Evolutionary conservation across 768 basidiomycete genomes (phyloP).

Genomic region (Guyanaporus albipodus): DNA sequence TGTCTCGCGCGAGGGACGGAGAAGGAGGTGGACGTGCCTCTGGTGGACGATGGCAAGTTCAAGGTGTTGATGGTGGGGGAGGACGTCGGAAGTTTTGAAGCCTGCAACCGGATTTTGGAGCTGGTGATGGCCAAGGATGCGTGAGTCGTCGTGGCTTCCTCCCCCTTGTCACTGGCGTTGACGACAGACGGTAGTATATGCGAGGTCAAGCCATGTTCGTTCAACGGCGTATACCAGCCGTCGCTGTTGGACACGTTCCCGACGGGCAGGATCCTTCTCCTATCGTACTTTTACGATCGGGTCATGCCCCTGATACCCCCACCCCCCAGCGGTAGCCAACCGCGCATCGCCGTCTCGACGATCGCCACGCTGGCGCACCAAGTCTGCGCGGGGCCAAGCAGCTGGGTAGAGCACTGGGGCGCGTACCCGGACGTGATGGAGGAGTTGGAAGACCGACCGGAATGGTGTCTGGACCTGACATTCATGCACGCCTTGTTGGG

Average conservation of each 20-base stretch:
- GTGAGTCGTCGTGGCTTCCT: constrained; percentile 38
- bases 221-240: constrained; percentile 97
- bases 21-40: constrained; percentile 59
- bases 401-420: constrained; percentile 55
- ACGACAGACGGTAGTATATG: constrained; percentile 54
- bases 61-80: constrained; percentile 86
- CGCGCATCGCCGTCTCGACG: constrained; percentile 47
- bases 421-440: constrained; percentile 44
- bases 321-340: constrained; percentile 20
- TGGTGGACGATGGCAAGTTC: constrained; percentile 38
- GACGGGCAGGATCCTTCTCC: constrained; percentile 77
- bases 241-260: constrained; percentile 86
- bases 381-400: constrained; percentile 66
- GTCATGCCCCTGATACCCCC: constrained; percentile 65
- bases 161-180: not conserved
- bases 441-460: constrained; percentile 80
- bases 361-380: constrained; percentile 60
- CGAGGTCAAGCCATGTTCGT: constrained; percentile 90
- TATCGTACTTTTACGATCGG: constrained; percentile 98
- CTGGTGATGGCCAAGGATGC: constrained; percentile 94
- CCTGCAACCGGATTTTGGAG: constrained; percentile 79
- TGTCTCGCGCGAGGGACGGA: constrained; percentile 71
- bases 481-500: constrained; percentile 89
- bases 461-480: constrained; percentile 94
- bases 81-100: constrained; percentile 78